Evolutionary conservation across 1,284 basidiomycete genomes (phyloP).

Genomic region (Ceratobasidium sp.): DNA sequence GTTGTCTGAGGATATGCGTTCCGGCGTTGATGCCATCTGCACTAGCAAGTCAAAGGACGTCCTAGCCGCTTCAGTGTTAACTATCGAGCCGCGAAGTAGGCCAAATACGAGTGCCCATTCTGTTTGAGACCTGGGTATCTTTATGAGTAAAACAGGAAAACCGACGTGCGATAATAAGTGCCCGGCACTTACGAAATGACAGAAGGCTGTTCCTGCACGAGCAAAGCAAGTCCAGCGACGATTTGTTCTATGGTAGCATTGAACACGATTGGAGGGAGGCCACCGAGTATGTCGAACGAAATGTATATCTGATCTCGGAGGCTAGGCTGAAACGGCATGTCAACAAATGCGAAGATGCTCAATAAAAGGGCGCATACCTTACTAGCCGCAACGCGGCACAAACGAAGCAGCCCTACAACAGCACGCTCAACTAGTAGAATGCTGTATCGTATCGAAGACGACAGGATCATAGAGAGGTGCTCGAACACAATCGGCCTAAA

Average conservation of each 20-base stretch:
- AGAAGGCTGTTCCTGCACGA: conserved; percentile 80
- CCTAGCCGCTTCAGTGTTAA: conserved; percentile 90
- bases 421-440: conserved; percentile 95
- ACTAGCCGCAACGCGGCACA: conserved; percentile 83
- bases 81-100: conserved; percentile 87
- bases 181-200: conserved; percentile 72
- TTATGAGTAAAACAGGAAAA: not conserved
- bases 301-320: conserved; percentile 94
- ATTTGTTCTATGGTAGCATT: conserved; percentile 92
- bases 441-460: conserved; percentile 84
- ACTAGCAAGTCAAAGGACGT: conserved; percentile 84
- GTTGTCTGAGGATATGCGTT: conserved; percentile 83
- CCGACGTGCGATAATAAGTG: not conserved
- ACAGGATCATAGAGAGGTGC: conserved; percentile 86
- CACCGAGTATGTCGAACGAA: conserved; percentile 89
- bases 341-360: conserved; percentile 44
- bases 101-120: conserved; percentile 97
- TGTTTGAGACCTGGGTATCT: conserved; percentile 77
- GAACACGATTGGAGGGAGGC: conserved; percentile 82
- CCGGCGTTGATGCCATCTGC: conserved; percentile 69
- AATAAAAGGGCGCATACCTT: conserved; percentile 65
- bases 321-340: conserved; percentile 64
- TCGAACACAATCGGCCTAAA: conserved; percentile 92
- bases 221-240: conserved; percentile 82
- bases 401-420: conserved; percentile 86